phyloP scores from a whole-genome alignment of 2,329 filamentous ascomycete species.

The Hypoxylon sp. region DNA sequence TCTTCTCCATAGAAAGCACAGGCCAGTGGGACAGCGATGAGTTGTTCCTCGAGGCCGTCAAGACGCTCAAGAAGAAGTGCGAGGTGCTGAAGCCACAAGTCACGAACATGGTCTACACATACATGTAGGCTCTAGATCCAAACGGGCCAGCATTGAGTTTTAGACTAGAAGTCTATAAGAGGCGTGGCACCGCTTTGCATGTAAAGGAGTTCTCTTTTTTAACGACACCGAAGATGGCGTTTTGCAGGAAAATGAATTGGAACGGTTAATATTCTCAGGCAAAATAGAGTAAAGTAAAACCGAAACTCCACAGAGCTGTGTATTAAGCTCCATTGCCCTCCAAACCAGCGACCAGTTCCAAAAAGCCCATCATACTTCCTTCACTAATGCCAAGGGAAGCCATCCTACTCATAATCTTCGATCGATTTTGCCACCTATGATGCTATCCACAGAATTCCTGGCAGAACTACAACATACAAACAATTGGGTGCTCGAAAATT shows the following conservation, averaged over 20 bases:
- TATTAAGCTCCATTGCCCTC: background rate
- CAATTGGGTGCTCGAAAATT: no score
- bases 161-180: background rate
- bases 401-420: no score
- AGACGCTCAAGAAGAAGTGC: slow-evolving; percentile 88
- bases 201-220: slow-evolving; percentile 15
- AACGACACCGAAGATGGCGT: slow-evolving; percentile 19
- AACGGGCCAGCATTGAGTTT: background rate
- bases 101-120: slow-evolving; percentile 69
- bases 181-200: slow-evolving; percentile 2
- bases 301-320: background rate
- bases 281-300: slow-evolving; percentile 11
- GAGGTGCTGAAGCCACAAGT: slow-evolving; percentile 79
- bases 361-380: no score
- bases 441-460: no score
- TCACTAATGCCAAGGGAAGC: no score
- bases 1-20: slow-evolving; percentile 94
- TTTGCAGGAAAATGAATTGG: slow-evolving; percentile 26
- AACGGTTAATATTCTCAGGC: slow-evolving; percentile 5
- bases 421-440: no score
- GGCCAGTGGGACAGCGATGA: slow-evolving; percentile 96
- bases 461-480: no score
- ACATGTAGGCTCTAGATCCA: slow-evolving; percentile 38
- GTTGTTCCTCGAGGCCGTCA: slow-evolving; percentile 91
- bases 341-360: no score